Evolutionary conservation across 176 grass and related monocot species (phyloP), one percentile per base, ranked within the genome.

Genomic region (Neostapfia colusana): DNA sequence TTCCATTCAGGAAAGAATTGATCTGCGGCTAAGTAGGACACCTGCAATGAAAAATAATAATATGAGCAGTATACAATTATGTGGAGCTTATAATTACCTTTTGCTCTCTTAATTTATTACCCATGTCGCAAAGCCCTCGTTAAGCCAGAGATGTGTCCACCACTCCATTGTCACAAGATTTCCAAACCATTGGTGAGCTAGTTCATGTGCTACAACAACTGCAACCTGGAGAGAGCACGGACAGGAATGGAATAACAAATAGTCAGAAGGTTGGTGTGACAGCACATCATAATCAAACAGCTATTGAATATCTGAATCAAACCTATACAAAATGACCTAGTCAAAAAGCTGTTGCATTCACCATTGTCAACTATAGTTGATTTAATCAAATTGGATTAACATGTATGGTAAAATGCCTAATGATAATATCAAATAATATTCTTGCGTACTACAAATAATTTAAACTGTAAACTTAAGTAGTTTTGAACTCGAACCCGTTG

Each of bases 151-250:
- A 43, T 98, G 91, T 23, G 91, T 94, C 95, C 95, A 98, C 95
- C 95, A 98, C 78, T 98, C 91, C 91, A 94, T 94, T 58, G 95
- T 98, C 58, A 98, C 95, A 49, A 98, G 91, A 88, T 98, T 98
- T 59, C 91, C 95, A 79, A 98, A 92, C 95, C 95, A 98, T 10
- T 98, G 95, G 63, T 98, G 95, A 72, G 95, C 95, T 73, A 98
- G 72, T 82, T 98, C 95, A 88, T 98, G 95, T 67, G 91, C 95
- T 53, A 98, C 91, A 81, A 90, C 85, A 75, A 92, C 81, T 65
- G 95, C 95, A 75, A 98, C 91, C 95, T 98, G 72, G 51, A 80
- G 42, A 83, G 17, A 63, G 68, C 10, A 75, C 27, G 85, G 26
- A 54, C 35, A 64, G 27, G 42, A 62, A 28, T 15, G 20, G 16